These are phyloP conservation scores for Xylaria sp. DNA, from an alignment of 2,329 filamentous ascomycete species.

Conservation along the genomic window DNA sequence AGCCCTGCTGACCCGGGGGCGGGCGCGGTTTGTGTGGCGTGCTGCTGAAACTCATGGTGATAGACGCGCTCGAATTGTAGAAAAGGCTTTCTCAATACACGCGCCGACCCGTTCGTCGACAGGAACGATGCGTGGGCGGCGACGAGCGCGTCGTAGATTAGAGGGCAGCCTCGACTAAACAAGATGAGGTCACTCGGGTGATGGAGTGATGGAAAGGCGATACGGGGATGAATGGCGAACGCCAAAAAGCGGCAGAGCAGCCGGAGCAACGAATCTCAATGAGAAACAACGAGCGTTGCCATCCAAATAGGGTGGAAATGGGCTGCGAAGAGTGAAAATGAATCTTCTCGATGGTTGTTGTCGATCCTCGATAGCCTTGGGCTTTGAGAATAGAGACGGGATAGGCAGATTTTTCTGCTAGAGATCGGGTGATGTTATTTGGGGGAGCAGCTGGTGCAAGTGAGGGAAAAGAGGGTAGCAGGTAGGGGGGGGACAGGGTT, in stretches of 20 bases:
- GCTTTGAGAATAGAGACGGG: conserved; percentile 6
- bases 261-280: conserved; percentile 12
- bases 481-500: conserved; percentile 2
- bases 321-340: conserved; percentile 1
- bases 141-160: conserved; percentile 21
- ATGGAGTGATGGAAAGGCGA: not conserved
- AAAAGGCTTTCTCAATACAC: conserved; percentile 11
- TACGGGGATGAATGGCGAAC: conserved; percentile 3
- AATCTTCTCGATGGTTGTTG: conserved; percentile 14
- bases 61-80: conserved; percentile 6
- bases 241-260: conserved; percentile 15
- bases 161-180: conserved; percentile 11
- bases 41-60: conserved; percentile 31
- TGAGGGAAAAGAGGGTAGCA: conserved; percentile 6
- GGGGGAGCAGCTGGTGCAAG: conserved; percentile 7
- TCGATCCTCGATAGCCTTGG: conserved; percentile 20
- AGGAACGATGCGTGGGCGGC: not conserved
- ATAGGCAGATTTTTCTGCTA: conserved; percentile 17
- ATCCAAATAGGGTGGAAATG: conserved; percentile 20
- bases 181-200: conserved; percentile 13
- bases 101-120: not conserved
- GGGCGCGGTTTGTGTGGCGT: conserved; percentile 36
- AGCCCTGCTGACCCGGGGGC: conserved; percentile 33
- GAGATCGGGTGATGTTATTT: conserved; percentile 25
- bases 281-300: conserved; percentile 7